A percentile compares a stretch with the other conserved stretches of the same genome.
Evolutionary conservation across 306 rosid species (phyloP).

Genomic region (Amphicarpaea edgeworthii): DNA sequence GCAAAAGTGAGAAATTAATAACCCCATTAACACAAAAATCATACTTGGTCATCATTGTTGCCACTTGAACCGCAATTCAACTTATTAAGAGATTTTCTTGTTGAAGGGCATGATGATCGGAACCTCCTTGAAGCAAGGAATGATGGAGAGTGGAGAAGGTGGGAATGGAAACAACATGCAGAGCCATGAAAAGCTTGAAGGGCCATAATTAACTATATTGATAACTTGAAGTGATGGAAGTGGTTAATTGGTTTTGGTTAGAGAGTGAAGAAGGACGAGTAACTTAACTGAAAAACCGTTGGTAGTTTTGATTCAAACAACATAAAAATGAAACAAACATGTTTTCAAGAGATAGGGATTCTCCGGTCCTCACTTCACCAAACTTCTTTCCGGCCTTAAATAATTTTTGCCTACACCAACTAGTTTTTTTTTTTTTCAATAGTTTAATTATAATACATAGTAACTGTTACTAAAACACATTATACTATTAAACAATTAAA

Average conservation of each 20-base stretch:
- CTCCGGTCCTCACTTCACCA: slow-evolving; percentile 42
- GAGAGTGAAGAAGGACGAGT: background rate
- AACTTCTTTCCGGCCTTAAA: background rate
- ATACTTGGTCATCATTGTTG: slow-evolving; percentile 53
- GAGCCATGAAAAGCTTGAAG: slow-evolving; percentile 49
- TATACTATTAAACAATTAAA: no score
- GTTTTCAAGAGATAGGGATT: slow-evolving; percentile 49
- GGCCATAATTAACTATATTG: slow-evolving; percentile 45
- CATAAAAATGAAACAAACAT: slow-evolving; percentile 12
- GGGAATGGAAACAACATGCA: slow-evolving; percentile 49
- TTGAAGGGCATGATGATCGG: slow-evolving; percentile 42
- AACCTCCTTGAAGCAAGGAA: slow-evolving; percentile 27
- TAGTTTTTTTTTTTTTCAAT: background rate
- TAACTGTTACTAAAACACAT: no score
- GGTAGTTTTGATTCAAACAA: background rate
- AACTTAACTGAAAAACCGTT: slow-evolving; percentile 37
- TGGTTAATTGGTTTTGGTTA: slow-evolving; percentile 7
- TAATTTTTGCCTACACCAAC: background rate
- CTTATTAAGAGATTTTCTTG: slow-evolving; percentile 45
- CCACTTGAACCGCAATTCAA: slow-evolving; percentile 59
- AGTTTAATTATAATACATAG: background rate
- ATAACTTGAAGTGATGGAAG: background rate
- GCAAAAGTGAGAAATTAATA: background rate
- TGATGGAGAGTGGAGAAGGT: slow-evolving; percentile 40
- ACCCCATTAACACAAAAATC: slow-evolving; percentile 32